Conservation (phyloP, 78 protist species). For the Paratrimastix pyriformis region DNA sequence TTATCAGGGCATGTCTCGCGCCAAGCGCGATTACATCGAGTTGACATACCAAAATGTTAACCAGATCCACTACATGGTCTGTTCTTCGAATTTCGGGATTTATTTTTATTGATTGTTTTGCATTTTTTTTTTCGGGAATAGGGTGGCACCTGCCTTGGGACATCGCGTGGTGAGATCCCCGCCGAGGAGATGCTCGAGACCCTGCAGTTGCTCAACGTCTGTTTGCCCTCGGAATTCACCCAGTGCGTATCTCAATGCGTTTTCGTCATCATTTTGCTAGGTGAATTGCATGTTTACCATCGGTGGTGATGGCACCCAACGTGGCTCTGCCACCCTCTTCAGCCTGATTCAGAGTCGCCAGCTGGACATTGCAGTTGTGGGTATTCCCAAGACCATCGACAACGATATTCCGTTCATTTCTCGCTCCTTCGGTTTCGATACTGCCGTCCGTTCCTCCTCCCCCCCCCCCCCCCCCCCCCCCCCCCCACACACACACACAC, state of each 20-base stretch:
- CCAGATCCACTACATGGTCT: background rate
- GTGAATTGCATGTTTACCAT: background rate
- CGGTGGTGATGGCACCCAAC: slow-evolving; percentile 21
- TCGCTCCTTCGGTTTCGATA: slow-evolving; percentile 4
- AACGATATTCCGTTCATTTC: background rate
- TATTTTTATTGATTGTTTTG: too few species aligned
- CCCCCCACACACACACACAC: too few species aligned
- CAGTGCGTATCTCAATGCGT: too few species aligned
- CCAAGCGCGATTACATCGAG: background rate
- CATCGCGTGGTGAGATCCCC: background rate
- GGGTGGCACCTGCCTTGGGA: background rate
- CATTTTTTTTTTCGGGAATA: too few species aligned
- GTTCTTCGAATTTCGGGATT: too few species aligned
- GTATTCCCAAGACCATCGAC: slow-evolving; percentile 17
- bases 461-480: background rate
- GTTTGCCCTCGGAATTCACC: background rate
- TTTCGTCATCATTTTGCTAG: too few species aligned
- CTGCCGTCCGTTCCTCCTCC: background rate
- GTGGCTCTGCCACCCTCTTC: background rate
- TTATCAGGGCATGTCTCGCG: background rate
- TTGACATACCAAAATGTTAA: background rate
- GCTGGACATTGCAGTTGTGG: background rate
- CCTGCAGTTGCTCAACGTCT: background rate
- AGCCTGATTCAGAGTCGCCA: too few species aligned
- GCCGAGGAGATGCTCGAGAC: background rate